These are phyloP conservation scores for Entoloma clypeatum DNA, from an alignment of 1,284 basidiomycete species.

Conservation along the genomic window DNA sequence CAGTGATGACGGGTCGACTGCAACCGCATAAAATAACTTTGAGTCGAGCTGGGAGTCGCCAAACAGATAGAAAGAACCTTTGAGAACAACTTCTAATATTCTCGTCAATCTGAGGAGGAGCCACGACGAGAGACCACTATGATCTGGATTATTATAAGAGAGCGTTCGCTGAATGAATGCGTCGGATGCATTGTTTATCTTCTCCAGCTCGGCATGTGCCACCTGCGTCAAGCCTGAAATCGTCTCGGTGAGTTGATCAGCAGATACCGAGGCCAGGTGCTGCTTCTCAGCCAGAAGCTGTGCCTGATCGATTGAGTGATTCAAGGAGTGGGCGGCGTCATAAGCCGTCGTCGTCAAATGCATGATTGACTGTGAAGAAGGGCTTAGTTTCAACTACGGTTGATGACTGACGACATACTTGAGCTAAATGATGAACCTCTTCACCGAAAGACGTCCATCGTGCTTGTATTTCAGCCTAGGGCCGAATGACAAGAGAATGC, in stretches of 20 bases:
- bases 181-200: constrained; percentile 40
- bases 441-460: constrained; percentile 12
- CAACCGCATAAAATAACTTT: background rate
- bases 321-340: constrained; percentile 18
- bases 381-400: too few species aligned
- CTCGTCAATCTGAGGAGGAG: constrained; percentile 2
- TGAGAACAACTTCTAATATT: constrained; percentile 6
- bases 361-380: constrained; percentile 17
- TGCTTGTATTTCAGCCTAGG: constrained; percentile 14
- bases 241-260: constrained; percentile 30
- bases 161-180: constrained; percentile 12
- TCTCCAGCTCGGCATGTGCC: constrained; percentile 39
- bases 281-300: constrained; percentile 15
- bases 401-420: too few species aligned
- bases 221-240: constrained; percentile 36
- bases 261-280: constrained; percentile 30
- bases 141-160: background rate
- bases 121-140: constrained; percentile 11
- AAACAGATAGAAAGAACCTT: constrained; percentile 7
- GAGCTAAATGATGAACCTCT: too few species aligned
- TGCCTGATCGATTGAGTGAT: constrained; percentile 30
- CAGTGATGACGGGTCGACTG: constrained; percentile 12
- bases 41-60: background rate
- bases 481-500: background rate
- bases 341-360: constrained; percentile 20